A percentile compares a stretch with the other conserved stretches of the same genome.
phyloP scores from a whole-genome alignment of 352 stramenopile genomes.

The Phytophthora fragariaefolia region DNA sequence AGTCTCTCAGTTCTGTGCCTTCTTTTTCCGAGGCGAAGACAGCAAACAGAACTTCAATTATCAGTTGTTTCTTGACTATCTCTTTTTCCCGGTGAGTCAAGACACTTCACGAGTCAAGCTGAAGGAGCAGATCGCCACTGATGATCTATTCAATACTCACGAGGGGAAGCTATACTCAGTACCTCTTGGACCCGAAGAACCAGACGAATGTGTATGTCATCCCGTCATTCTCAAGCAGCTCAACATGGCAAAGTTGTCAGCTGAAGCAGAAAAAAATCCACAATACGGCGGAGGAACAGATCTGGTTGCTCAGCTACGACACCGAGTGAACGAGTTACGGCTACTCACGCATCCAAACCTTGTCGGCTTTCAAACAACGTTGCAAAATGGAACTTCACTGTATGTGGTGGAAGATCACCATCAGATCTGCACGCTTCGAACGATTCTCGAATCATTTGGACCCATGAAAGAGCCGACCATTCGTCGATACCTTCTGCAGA shows the following conservation, averaged over 20 bases:
- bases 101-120: constrained; percentile 20
- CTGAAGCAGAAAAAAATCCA: constrained; percentile 7
- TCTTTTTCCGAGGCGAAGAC: constrained; percentile 40
- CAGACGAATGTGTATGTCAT: background rate
- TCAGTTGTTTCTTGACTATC: constrained; percentile 52
- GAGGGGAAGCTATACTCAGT: constrained; percentile 18
- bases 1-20: constrained; percentile 43
- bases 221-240: constrained; percentile 31
- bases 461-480: constrained; percentile 79
- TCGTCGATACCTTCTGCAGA: constrained; percentile 66
- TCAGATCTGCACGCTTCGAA: constrained; percentile 58
- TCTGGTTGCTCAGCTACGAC: constrained; percentile 27
- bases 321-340: constrained; percentile 46
- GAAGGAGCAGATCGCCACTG: constrained; percentile 20
- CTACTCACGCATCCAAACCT: constrained; percentile 58
- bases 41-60: constrained; percentile 47
- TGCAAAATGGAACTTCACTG: constrained; percentile 40
- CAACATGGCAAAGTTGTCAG: constrained; percentile 10
- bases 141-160: constrained; percentile 30
- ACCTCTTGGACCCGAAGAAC: constrained; percentile 11
- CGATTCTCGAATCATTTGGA: constrained; percentile 73
- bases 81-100: constrained; percentile 57
- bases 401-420: constrained; percentile 46
- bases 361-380: constrained; percentile 42
- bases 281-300: constrained; percentile 6